Conservation (phyloP, 345 rosid genomes). For the Syzygium aromaticum region DNA sequence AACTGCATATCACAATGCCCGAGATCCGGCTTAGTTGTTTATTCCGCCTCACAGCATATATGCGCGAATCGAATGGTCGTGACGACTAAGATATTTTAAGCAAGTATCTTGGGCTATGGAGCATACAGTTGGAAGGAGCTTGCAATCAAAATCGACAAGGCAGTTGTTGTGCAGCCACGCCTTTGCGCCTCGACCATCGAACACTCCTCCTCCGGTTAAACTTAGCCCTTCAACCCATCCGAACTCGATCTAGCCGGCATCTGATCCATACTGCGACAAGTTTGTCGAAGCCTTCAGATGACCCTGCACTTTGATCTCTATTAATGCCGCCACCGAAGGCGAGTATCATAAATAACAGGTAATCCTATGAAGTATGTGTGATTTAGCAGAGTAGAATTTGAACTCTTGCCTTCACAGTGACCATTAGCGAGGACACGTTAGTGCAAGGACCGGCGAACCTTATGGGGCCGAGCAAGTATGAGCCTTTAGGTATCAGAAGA, state of each 20-base stretch:
- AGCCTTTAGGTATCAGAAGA: slow-evolving; percentile 21
- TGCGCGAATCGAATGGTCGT: neutral
- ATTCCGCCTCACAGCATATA: too few species aligned
- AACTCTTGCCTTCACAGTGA: slow-evolving; percentile 7
- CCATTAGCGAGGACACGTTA: slow-evolving; percentile 12
- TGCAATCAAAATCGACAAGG: slow-evolving; percentile 8
- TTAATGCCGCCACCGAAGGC: fast-evolving
- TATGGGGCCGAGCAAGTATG: slow-evolving; percentile 22
- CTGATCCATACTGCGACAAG: slow-evolving; percentile 12
- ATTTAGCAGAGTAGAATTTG: neutral
- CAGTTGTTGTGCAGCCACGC: slow-evolving; percentile 28
- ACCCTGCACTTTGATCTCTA: slow-evolving; percentile 15
- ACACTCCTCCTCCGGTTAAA: slow-evolving; percentile 24
- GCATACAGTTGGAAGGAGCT: slow-evolving; percentile 23
- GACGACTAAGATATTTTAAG: neutral
- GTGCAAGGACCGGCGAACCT: slow-evolving; percentile 22
- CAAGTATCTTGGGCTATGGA: neutral
- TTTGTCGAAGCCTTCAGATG: slow-evolving; percentile 23
- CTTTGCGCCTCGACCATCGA: slow-evolving; percentile 19
- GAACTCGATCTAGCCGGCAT: slow-evolving; percentile 27
- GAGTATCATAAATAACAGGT: neutral
- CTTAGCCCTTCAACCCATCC: slow-evolving; percentile 19
- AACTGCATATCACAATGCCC: neutral
- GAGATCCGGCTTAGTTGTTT: neutral
- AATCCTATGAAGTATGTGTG: neutral